A percentile compares a stretch with the other conserved stretches of the same genome.
phyloP scores from a whole-genome alignment of 371 early-diverging fungal genomes.

The Mucor irregularis region DNA sequence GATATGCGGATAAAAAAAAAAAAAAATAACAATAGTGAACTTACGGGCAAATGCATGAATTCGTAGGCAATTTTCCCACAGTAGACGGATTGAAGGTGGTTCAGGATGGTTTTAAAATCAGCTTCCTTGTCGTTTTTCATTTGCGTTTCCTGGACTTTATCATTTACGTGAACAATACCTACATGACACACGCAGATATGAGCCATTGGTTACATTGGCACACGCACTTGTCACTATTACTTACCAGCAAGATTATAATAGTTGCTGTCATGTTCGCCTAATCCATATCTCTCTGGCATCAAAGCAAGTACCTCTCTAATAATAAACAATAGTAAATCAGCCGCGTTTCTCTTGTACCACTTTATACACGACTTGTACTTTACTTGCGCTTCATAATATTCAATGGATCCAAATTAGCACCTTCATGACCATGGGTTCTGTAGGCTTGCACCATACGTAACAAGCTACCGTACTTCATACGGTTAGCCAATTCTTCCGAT shows the following conservation, averaged over 20 bases:
- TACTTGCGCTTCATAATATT: slow-evolving; percentile 70
- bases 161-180: slow-evolving; percentile 81
- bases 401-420: slow-evolving; percentile 89
- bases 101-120: slow-evolving; percentile 66
- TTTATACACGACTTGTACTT: too few species aligned
- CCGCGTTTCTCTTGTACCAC: neutral
- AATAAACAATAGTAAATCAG: neutral
- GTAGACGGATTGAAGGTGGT: slow-evolving; percentile 76
- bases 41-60: slow-evolving; percentile 88
- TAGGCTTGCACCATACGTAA: slow-evolving; percentile 85
- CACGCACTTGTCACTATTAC: too few species aligned
- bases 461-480: slow-evolving; percentile 80
- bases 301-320: slow-evolving; percentile 68
- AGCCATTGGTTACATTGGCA: too few species aligned
- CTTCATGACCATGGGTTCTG: slow-evolving; percentile 82
- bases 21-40: slow-evolving; percentile 2
- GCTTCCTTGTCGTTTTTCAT: slow-evolving; percentile 49
- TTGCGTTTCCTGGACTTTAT: slow-evolving; percentile 43
- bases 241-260: slow-evolving; percentile 64
- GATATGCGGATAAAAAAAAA: neutral
- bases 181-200: too few species aligned
- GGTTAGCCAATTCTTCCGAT: slow-evolving; percentile 75
- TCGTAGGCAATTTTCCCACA: slow-evolving; percentile 91
- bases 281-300: slow-evolving; percentile 81
- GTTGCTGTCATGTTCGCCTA: slow-evolving; percentile 27